phyloP scores from a whole-genome alignment of 2,329 filamentous ascomycete species.

The Cytospora piceicola region DNA sequence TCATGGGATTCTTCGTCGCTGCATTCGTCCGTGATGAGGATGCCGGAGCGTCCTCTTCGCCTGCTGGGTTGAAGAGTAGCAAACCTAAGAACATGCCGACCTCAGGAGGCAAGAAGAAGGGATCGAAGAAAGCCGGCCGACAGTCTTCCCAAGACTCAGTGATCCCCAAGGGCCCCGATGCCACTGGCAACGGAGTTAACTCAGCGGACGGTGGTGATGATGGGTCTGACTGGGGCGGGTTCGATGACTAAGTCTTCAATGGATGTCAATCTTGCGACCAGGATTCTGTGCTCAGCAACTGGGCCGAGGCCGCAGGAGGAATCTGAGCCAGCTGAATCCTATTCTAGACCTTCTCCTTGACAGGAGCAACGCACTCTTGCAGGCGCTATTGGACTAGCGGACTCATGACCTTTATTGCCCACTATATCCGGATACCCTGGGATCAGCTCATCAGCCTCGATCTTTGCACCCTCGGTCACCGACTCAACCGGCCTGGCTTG shows the following conservation, averaged over 20 bases:
- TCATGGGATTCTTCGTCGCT: constrained; percentile 96
- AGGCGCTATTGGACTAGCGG: neutral
- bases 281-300: neutral
- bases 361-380: neutral
- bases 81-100: neutral
- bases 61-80: neutral
- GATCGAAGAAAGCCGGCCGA: neutral
- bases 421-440: neutral
- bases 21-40: constrained; percentile 69
- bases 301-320: neutral
- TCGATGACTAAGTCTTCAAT: constrained; percentile 24
- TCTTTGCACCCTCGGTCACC: neutral
- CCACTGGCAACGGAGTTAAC: constrained; percentile 17
- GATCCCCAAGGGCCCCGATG: constrained; percentile 1
- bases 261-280: neutral
- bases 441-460: neutral
- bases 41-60: neutral
- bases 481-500: constrained; percentile 1
- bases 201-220: constrained; percentile 15
- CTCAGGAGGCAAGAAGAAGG: neutral
- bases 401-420: neutral
- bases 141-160: neutral
- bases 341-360: too few species aligned
- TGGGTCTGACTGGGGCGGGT: constrained; percentile 28
- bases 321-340: neutral